phyloP scores from a whole-genome alignment of 768 basidiomycete genomes.

The Neoboletus subvelutipes region DNA sequence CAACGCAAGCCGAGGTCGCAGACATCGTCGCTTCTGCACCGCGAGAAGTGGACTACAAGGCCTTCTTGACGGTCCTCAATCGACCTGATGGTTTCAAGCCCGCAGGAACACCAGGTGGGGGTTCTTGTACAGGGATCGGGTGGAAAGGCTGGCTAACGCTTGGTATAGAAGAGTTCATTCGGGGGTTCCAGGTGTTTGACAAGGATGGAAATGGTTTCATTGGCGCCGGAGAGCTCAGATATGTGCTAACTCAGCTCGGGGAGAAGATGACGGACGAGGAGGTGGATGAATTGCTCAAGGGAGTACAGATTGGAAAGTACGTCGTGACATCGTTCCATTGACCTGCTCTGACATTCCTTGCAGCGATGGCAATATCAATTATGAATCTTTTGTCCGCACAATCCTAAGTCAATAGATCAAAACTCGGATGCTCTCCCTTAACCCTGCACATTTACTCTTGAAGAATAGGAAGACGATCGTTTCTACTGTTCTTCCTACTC shows the following conservation, averaged over 20 bases:
- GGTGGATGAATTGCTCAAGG: constrained; percentile 96
- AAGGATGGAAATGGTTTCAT: constrained; percentile 74
- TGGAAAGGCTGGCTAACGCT: neutral
- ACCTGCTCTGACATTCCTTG: neutral
- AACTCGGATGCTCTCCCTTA: neutral
- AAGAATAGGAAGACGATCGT: neutral
- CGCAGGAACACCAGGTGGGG: constrained; percentile 85
- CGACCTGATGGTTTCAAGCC: constrained; percentile 97
- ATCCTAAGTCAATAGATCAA: constrained; percentile 76
- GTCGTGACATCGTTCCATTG: constrained; percentile 31
- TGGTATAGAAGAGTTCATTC: constrained; percentile 92
- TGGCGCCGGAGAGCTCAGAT: constrained; percentile 63
- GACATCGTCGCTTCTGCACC: constrained; percentile 75
- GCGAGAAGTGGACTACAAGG: constrained; percentile 88
- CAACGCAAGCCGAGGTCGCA: constrained; percentile 96
- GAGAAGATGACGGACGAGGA: constrained; percentile 99
- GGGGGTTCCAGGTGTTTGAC: constrained; percentile 99
- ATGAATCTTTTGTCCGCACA: constrained; percentile 94
- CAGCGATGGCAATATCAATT: constrained; percentile 96
- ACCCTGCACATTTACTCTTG: neutral
- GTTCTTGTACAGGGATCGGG: constrained; percentile 17
- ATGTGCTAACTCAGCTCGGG: constrained; percentile 92
- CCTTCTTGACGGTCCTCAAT: constrained; percentile 89
- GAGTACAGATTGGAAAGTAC: constrained; percentile 87
- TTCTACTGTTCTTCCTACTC: neutral